Base-by-base conservation (phyloP, 1,139 yeast genomes). In the Lodderomyces orthopsilosis region DNA sequence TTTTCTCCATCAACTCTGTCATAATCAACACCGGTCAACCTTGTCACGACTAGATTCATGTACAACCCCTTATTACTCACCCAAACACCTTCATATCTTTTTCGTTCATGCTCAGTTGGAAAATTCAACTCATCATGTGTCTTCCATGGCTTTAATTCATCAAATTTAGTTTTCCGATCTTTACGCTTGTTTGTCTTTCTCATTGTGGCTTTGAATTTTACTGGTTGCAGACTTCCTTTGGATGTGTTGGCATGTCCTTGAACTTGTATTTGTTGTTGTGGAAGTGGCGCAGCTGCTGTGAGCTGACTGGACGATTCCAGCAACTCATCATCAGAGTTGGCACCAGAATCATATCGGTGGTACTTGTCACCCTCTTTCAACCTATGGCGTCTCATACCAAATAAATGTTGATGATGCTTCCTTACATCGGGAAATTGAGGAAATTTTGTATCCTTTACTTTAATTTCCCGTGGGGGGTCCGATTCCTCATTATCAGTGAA, bases 111-210 rank as follows among this genome's bases (percentile, higher is more conserved):
- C 23, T 84, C 90, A 0, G 85, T 75, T 10, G 90, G 74, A 42
- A 67, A 71, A 38, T 70, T 71, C 9, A 82, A 71, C 49, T 81
- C 86, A 35, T 70, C 71, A 58, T 89, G 96, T 56, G 88, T 83
- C 56, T 91, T 93, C 98, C 98, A 93, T 0, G 98, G 98, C 61
- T 91, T 90, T 50, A 87, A 89, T 54, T 87, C 96, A 58, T 93
- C 85, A 61, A 93, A 91, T 18, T 65, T 60, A 36, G 70, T 64
- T 53, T 72, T 74, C 49, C 66, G 69, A 21, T 66, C 71, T 44
- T 63, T 66, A 40, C 63, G 53, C 44, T 63, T 67, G 52, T 72
- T 75, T 39, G 75, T 74, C 50, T 80, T 80, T 42, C 95, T 70
- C 83, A 88, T 77, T 2, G 95, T 85, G 1, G 86, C 78, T 51